Conservation (phyloP, 2,329 filamentous ascomycete genomes). For the Colletotrichum simmondsii region DNA sequence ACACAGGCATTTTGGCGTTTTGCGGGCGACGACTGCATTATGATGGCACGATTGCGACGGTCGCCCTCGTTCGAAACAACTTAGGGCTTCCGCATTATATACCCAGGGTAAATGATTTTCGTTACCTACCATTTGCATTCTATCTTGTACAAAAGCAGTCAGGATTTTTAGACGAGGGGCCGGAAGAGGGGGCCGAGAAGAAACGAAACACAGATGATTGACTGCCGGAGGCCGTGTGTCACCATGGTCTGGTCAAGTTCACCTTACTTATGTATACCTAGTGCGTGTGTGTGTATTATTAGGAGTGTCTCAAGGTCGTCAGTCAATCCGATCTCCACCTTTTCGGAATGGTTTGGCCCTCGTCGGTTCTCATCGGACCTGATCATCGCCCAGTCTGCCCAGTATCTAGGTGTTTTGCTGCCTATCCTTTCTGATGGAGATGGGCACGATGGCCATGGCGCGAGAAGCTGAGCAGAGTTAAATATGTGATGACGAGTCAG, state of each 20-base stretch:
- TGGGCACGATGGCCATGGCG: background rate
- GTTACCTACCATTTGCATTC: conserved; percentile 1
- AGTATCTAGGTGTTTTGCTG: background rate
- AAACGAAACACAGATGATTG: background rate
- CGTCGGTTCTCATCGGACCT: background rate
- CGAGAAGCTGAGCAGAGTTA: background rate
- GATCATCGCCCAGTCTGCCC: background rate
- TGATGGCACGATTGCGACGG: conserved; percentile 15
- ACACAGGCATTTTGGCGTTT: conserved; percentile 15
- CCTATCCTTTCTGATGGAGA: background rate
- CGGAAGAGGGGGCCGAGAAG: background rate
- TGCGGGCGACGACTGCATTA: background rate
- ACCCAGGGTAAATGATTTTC: conserved; percentile 23
- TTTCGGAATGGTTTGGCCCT: background rate
- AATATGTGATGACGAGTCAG: conserved; percentile 5
- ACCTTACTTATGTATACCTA: background rate
- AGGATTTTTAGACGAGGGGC: background rate
- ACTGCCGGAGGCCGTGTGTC: background rate
- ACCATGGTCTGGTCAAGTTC: background rate
- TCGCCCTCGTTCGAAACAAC: conserved; percentile 1
- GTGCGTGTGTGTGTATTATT: conserved; percentile 1
- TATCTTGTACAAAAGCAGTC: conserved; percentile 3
- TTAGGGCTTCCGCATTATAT: conserved; percentile 28
- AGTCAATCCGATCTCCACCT: background rate
- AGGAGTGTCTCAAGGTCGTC: background rate